Evolutionary conservation across 2,329 filamentous ascomycete species (phyloP).

Genomic region (Trichoderma sp.): DNA sequence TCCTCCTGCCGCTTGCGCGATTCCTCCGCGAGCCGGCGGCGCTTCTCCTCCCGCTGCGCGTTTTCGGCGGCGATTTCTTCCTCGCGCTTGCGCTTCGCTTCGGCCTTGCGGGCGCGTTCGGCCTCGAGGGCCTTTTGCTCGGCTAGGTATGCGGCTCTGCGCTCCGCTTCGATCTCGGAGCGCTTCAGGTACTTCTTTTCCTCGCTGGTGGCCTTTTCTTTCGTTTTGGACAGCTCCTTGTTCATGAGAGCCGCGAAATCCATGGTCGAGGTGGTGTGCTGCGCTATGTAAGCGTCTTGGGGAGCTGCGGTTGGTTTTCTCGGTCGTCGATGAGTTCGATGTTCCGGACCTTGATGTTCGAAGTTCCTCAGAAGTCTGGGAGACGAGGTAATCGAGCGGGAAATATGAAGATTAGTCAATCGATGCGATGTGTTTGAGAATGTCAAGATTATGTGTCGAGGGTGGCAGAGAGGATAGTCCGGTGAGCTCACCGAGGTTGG

Average conservation of each 20-base stretch:
- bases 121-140: constrained; percentile 76
- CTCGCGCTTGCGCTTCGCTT: constrained; percentile 84
- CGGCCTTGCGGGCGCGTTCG: constrained; percentile 68
- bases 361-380: not conserved
- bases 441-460: not conserved
- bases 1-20: constrained; percentile 69
- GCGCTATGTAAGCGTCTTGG: constrained; percentile 5
- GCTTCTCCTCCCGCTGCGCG: constrained; percentile 77
- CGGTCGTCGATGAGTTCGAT: not conserved
- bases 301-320: not conserved
- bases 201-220: constrained; percentile 51
- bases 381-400: no score
- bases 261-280: constrained; percentile 58
- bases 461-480: not conserved
- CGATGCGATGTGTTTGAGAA: not conserved
- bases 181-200: constrained; percentile 81
- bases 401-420: not conserved
- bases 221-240: constrained; percentile 85
- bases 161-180: constrained; percentile 80
- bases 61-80: constrained; percentile 77
- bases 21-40: constrained; percentile 77
- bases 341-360: not conserved
- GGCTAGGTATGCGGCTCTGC: constrained; percentile 75
- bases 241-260: constrained; percentile 95
- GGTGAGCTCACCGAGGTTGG: constrained; percentile 10